Base-by-base conservation (phyloP, 345 rosid genomes). In the Gossypium australe region DNA sequence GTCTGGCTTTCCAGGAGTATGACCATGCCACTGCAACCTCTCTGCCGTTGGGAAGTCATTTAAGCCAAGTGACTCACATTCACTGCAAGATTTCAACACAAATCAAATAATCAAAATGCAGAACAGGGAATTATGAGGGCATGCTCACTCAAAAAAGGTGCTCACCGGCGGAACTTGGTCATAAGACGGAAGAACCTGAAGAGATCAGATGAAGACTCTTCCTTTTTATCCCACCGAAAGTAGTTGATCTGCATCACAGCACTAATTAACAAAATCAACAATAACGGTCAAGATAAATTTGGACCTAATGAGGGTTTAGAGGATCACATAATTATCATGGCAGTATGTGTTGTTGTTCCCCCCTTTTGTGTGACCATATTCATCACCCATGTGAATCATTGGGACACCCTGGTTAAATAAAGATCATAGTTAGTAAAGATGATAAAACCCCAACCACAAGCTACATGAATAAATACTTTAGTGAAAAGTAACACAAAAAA, bases 261-360 rank as follows among this genome's bases (percentile, higher is more conserved):
- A 72, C 76, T 61, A 83, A 25, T 56, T 64, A 72, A 55, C 64
- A 76, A 34, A 63, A 57, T 74, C 74, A 74, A 71, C 67, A 16
- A 72, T 25, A 10, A 24, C 63, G 9, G 64, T 71, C 41, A 25
- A 62, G 24, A 65, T 13, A 71, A 74, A 17, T 45, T 62, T 45
- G 55, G 73, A 63, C 22, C 59, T 16, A n/a, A 27, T 53, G 29
- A 56, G 51, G 71, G 76, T 20, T 62, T 58, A 79, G 79, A 81
- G 68, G 70, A 71, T 80, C 75, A 94, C 98, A 87, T 87, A 79
- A 83, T 94, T 92, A 84, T 94, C 97, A 77, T 88, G 98, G 85
- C 97, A 94, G 82, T 94, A 94, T 1, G 97, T 87, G 73, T 92
- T 94, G 88, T 91, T 94, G 90, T 94, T 92, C 71, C 98, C 98